Conservation (phyloP, 495 filamentous ascomycete genomes). For the Lichina pygmaea region DNA sequence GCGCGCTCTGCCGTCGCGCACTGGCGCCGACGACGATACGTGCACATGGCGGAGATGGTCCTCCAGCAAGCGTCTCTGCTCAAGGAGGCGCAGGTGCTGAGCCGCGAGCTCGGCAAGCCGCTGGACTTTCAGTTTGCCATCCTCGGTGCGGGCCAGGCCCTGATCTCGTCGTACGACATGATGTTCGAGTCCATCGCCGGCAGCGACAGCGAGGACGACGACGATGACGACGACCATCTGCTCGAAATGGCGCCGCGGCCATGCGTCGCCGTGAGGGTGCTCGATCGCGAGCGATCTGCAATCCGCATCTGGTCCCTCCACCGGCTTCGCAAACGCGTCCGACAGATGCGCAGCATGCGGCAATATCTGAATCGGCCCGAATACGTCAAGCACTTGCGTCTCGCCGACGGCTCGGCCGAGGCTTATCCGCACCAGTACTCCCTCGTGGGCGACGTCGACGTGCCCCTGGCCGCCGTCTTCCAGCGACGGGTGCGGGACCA, state of each 20-base stretch:
- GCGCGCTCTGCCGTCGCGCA: constrained; percentile 37
- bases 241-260: constrained; percentile 69
- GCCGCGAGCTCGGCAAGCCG: constrained; percentile 81
- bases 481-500: constrained; percentile 91
- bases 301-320: constrained; percentile 86
- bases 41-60: constrained; percentile 83
- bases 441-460: constrained; percentile 77
- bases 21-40: constrained; percentile 69
- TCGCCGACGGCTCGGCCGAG: constrained; percentile 72
- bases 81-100: constrained; percentile 96
- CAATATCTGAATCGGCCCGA: constrained; percentile 89
- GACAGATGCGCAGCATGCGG: constrained; percentile 84
- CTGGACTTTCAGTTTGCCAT: constrained; percentile 91
- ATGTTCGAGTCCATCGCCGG: constrained; percentile 80
- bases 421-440: constrained; percentile 76
- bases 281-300: constrained; percentile 71
- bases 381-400: constrained; percentile 56
- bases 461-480: constrained; percentile 81
- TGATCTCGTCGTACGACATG: constrained; percentile 86
- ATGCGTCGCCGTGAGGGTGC: constrained; percentile 70
- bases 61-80: constrained; percentile 63
- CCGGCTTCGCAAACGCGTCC: constrained; percentile 66
- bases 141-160: constrained; percentile 62
- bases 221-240: constrained; percentile 23
- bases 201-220: constrained; percentile 23